These are phyloP conservation scores for Dactylellina cionopaga DNA, from an alignment of 2,329 filamentous ascomycete genomes.

Conservation along the genomic window DNA sequence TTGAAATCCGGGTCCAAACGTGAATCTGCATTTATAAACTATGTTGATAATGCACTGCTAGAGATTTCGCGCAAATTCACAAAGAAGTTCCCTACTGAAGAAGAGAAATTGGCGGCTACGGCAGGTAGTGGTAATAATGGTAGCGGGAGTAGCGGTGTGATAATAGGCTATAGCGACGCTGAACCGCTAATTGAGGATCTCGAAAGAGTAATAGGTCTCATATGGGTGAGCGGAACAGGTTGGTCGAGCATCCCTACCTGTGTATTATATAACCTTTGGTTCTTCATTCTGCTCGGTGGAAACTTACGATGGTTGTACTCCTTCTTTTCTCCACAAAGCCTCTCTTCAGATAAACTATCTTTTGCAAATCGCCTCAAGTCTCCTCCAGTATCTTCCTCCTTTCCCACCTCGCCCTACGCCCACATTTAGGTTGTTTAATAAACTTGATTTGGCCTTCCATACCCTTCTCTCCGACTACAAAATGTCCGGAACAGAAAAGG, in stretches of 20 bases:
- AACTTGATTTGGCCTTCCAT: constrained; percentile 51
- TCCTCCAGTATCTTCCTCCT: constrained; percentile 46
- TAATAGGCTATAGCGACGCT: constrained; percentile 49
- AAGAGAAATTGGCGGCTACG: constrained; percentile 31
- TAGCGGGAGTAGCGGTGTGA: background rate
- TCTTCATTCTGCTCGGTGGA: too few species aligned
- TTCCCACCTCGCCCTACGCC: constrained; percentile 41
- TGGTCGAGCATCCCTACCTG: too few species aligned
- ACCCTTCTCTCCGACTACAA: constrained; percentile 28
- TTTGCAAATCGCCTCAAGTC: constrained; percentile 32
- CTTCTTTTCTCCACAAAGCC: constrained; percentile 4
- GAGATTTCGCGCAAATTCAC: constrained; percentile 52
- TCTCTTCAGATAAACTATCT: constrained; percentile 47
- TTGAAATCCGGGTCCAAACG: constrained; percentile 41
- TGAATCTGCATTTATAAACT: constrained; percentile 47
- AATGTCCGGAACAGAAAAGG: constrained; percentile 45
- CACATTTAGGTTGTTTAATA: constrained; percentile 45
- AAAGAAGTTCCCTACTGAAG: constrained; percentile 45
- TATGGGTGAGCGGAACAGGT: constrained; percentile 52
- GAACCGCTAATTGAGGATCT: constrained; percentile 41
- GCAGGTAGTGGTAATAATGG: background rate
- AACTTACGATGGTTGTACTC: too few species aligned
- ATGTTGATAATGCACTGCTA: constrained; percentile 40
- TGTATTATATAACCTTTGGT: background rate
- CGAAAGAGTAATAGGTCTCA: constrained; percentile 33